Conservation (phyloP, 176 grass and related monocot species). For the Avena sativa region DNA sequence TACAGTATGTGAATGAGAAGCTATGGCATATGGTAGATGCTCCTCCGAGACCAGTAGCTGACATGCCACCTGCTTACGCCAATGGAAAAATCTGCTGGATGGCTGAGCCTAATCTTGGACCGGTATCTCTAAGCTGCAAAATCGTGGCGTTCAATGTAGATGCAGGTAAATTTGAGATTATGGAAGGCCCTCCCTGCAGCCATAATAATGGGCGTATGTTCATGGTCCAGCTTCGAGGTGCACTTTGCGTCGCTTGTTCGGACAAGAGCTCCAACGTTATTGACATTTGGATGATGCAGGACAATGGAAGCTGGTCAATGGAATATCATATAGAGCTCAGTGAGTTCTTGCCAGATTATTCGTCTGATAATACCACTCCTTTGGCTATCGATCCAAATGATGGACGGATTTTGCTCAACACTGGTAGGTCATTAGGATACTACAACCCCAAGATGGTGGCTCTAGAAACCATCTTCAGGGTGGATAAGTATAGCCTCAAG, state of each 20-base stretch:
- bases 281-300: not conserved
- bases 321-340: not conserved
- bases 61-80: not conserved
- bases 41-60: not conserved
- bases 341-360: not conserved
- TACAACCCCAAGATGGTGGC: not conserved
- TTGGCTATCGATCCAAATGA: not conserved
- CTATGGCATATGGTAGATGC: not conserved
- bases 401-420: slow-evolving; percentile 19
- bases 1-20: not conserved
- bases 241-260: not conserved
- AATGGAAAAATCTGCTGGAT: slow-evolving; percentile 4
- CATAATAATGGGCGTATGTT: not conserved
- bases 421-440: not conserved
- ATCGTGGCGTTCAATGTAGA: not conserved
- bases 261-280: not conserved
- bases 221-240: not conserved
- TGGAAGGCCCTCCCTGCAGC: not conserved
- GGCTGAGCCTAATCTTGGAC: not conserved
- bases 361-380: not conserved
- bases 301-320: not conserved
- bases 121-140: not conserved
- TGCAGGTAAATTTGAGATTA: not conserved
- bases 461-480: not conserved
- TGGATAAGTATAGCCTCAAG: not conserved